Conservation (phyloP, 2,329 filamentous ascomycete species). For the Botryotinia convoluta region DNA sequence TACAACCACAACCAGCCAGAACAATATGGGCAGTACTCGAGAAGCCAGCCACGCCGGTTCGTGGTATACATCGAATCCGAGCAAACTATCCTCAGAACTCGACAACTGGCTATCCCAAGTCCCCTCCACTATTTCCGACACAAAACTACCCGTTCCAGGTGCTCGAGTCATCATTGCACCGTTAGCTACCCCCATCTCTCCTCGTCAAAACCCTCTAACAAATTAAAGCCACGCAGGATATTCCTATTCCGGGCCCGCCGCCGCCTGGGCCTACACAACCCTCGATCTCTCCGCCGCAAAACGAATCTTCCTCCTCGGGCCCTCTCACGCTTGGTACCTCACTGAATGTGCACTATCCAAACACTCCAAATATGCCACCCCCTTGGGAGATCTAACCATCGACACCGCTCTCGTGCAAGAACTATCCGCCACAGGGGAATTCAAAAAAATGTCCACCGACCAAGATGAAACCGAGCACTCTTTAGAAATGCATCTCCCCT, state of each 20-base stretch:
- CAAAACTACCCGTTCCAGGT: slow-evolving; percentile 62
- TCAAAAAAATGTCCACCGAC: slow-evolving; percentile 60
- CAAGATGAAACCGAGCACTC: slow-evolving; percentile 85
- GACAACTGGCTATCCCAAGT: slow-evolving; percentile 73
- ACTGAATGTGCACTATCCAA: slow-evolving; percentile 72
- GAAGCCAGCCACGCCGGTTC: slow-evolving; percentile 75
- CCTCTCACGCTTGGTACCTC: slow-evolving; percentile 85
- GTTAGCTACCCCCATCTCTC: slow-evolving; percentile 53
- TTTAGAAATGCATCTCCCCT: slow-evolving; percentile 94
- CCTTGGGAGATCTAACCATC: slow-evolving; percentile 66
- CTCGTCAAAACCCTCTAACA: background rate
- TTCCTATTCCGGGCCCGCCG: slow-evolving; percentile 83
- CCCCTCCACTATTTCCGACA: slow-evolving; percentile 60
- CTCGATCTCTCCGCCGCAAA: slow-evolving; percentile 76
- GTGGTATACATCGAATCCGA: slow-evolving; percentile 73
- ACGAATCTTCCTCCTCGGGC: slow-evolving; percentile 87
- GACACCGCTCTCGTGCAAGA: slow-evolving; percentile 56
- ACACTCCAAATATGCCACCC: slow-evolving; percentile 70
- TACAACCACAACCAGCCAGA: background rate
- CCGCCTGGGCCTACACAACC: slow-evolving; percentile 90
- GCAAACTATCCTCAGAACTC: slow-evolving; percentile 65
- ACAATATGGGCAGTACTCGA: slow-evolving; percentile 42
- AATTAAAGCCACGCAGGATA: slow-evolving; percentile 82
- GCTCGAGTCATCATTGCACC: slow-evolving; percentile 89
- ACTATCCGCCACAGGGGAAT: slow-evolving; percentile 53